Evolutionary conservation across 2,329 filamentous ascomycete genomes (phyloP).

Genomic region (Endothia cerciana): DNA sequence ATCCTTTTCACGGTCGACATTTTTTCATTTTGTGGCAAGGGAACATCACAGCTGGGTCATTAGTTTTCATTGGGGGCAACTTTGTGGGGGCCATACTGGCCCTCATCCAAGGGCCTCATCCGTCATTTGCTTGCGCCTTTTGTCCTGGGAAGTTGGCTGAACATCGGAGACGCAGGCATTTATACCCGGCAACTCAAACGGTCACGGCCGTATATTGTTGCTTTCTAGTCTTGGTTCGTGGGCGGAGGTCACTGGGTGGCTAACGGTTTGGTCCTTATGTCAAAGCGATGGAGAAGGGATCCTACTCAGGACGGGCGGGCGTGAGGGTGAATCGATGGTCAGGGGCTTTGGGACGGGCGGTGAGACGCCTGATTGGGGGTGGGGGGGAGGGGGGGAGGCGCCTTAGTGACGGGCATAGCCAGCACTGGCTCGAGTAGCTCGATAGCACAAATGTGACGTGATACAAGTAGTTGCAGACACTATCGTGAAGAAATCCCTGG

Average conservation of each 20-base stretch:
- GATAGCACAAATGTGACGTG: conserved; percentile 17
- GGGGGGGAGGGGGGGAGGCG: too few relatives aligned
- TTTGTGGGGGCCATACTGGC: not conserved
- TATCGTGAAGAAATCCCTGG: not conserved
- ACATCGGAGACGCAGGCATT: conserved; percentile 23
- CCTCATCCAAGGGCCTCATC: not conserved
- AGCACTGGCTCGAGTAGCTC: conserved; percentile 16
- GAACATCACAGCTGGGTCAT: not conserved
- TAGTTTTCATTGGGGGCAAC: not conserved
- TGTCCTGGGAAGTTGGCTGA: conserved; percentile 16
- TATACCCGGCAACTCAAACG: conserved; percentile 24
- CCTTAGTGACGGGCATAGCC: conserved; percentile 1
- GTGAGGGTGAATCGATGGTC: not conserved
- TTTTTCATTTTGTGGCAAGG: conserved; percentile 9
- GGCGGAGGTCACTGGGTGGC: not conserved
- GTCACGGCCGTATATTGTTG: conserved; percentile 15
- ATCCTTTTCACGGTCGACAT: conserved; percentile 4
- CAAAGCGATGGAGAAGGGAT: not conserved
- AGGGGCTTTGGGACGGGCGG: not conserved
- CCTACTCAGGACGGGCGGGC: not conserved
- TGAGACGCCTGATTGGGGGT: not conserved
- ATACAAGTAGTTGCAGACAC: not conserved
- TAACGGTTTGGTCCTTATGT: not conserved
- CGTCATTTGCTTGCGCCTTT: conserved; percentile 6
- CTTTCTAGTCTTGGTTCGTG: not conserved